phyloP scores from a whole-genome alignment of 78 protist genomes.

The Dictyostelium purpureum region DNA sequence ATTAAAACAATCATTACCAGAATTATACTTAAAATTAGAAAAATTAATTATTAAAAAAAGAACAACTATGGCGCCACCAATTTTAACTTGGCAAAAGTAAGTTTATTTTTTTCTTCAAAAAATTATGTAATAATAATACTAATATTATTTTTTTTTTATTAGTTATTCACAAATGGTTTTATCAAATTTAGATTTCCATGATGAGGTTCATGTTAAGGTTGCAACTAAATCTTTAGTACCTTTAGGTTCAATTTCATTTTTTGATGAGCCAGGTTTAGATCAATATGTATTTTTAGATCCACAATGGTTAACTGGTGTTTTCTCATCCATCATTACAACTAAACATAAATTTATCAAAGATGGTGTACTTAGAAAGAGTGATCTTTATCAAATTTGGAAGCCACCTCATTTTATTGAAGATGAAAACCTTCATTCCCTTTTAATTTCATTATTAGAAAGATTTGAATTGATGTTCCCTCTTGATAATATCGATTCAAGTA shows the following conservation, averaged over 20 bases:
- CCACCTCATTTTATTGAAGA: conserved; percentile 73
- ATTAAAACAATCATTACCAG: conserved; percentile 63
- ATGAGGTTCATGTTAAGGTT: conserved; percentile 72
- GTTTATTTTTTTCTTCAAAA: neutral
- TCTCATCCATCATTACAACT: conserved; percentile 70
- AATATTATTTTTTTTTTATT: neutral
- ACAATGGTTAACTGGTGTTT: conserved; percentile 75
- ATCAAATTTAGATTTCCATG: conserved; percentile 57
- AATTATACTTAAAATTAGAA: conserved; percentile 35
- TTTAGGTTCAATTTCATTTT: conserved; percentile 35
- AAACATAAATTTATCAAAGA: conserved; percentile 71
- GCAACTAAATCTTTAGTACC: conserved; percentile 58
- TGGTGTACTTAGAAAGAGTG: conserved; percentile 58
- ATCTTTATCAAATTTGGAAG: conserved; percentile 67
- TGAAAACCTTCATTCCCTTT: conserved; percentile 52
- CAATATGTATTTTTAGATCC: conserved; percentile 74
- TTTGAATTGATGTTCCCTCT: conserved; percentile 76
- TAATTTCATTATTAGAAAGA: conserved; percentile 67
- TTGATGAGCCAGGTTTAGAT: conserved; percentile 41
- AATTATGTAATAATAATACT: too few relatives aligned
- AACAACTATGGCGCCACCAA: conserved; percentile 31
- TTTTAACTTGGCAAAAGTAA: conserved; percentile 63
- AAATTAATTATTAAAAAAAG: conserved; percentile 58
- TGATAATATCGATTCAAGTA: neutral
- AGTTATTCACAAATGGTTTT: conserved; percentile 64